A percentile compares a stretch with the other conserved stretches of the same genome.
These are phyloP conservation scores for Penicillium samsonianum DNA, from an alignment of 495 filamentous ascomycete genomes.

Conservation along the genomic window DNA sequence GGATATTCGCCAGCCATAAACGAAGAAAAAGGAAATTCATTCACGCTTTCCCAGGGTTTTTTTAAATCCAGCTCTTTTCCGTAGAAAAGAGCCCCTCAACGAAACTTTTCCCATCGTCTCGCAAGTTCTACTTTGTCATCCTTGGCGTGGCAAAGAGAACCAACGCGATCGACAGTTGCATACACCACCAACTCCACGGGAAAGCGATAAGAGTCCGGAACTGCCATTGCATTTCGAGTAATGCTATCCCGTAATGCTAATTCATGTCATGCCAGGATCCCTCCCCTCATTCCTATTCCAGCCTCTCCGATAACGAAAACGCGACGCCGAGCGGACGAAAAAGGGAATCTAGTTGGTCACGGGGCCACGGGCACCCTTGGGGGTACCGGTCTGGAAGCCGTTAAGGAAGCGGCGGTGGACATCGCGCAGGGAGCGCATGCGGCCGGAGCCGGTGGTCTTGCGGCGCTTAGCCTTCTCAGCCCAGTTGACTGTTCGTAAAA, in stretches of 20 bases:
- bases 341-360: slow-evolving; percentile 43
- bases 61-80: slow-evolving; percentile 27
- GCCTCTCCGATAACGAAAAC: slow-evolving; percentile 49
- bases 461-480: slow-evolving; percentile 98
- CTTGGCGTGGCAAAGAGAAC: slow-evolving; percentile 28
- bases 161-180: slow-evolving; percentile 34
- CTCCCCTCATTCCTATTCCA: slow-evolving; percentile 42
- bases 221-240: slow-evolving; percentile 41
- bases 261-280: slow-evolving; percentile 46
- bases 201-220: slow-evolving; percentile 45
- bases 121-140: slow-evolving; percentile 28
- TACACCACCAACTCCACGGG: slow-evolving; percentile 47
- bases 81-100: slow-evolving; percentile 25
- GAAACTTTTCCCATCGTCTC: slow-evolving; percentile 25
- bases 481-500: slow-evolving; percentile 81
- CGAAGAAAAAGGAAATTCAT: slow-evolving; percentile 49
- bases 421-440: slow-evolving; percentile 87
- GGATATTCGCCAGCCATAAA: slow-evolving; percentile 51
- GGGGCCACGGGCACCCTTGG: slow-evolving; percentile 80
- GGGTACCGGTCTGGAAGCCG: slow-evolving; percentile 88
- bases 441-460: slow-evolving; percentile 97
- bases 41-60: slow-evolving; percentile 41
- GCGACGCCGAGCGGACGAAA: slow-evolving; percentile 41
- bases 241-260: slow-evolving; percentile 44
- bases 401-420: slow-evolving; percentile 91